Base-by-base conservation (phyloP, 2,329 filamentous ascomycete genomes). In the Tolypocladium pustulatum region DNA sequence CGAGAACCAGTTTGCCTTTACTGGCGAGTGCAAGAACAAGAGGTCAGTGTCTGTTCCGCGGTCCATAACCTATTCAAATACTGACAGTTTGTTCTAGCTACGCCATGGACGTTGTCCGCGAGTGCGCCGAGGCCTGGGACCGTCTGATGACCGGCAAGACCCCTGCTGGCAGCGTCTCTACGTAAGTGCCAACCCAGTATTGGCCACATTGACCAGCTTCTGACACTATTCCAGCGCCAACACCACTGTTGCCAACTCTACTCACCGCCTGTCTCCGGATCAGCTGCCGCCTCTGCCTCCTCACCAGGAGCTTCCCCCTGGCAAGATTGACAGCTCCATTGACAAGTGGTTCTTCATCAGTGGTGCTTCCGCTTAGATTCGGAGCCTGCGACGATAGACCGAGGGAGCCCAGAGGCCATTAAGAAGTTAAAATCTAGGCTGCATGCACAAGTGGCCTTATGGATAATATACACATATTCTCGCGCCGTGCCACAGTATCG, bases 261-360 rank as follows among this genome's bases (percentile, higher is more conserved):
- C 83, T 67, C 84, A 86, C 78, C 88, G 87, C 69, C 82, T 90
- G 69, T 80, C 85, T 64, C 76, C 84, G 64, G 80, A 81, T 70
- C 81, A 89, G 76, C 81, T 96, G 63, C 85, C 87, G 64, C 86
- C 85, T 71, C 86, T 99, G 66, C 90, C 91, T 61, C 72, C 83
- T 64, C 81, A 89, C 78, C 83, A 97, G 84, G 87, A 95, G 71
- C 81, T 95, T 60, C 74, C 83, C 58, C 86, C 94, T 61, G 93
- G 88, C 65, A 92, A 93, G 71, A 96, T 99, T 69, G 94, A 99
- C 73, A 84, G 86, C 73, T 95, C 88, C 77, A 96, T 97, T 73
- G 94, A 99, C 86, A 99, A 99, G 87, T 99, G 94, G 94, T 99
- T 99, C 89, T 99, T 97, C 86, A 99, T 99, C 78, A 96, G 91